Evolutionary conservation across 352 stramenopile species (phyloP), one percentile per base, ranked within the genome.

Genomic region (Hyaloperonospora brassicae): DNA sequence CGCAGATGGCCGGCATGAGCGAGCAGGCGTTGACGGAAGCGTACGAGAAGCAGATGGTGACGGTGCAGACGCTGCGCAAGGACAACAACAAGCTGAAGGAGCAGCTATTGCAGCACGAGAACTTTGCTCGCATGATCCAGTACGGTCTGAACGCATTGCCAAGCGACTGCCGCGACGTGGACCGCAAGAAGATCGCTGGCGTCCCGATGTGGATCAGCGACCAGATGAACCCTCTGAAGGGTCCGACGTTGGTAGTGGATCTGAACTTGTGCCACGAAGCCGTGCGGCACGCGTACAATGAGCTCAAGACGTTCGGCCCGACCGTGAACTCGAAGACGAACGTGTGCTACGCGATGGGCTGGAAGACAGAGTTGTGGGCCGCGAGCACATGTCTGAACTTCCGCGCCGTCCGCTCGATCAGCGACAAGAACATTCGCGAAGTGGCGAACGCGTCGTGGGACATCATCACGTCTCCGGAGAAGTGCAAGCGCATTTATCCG

Each of bases 51-150:
- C 78, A 91, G 61, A 86, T 89, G 75, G 54, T 75, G 59, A 86
- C 78, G 25, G 78, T 91, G 11, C 79, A 89, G 66, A 86, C 70
- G 13, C 63, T 91, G 47, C 76, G 78, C 59, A 82, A 84, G 57
- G 79, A 91, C 66, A 89, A 91, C 73, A 86, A 89, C 61, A 84
- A 87, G 65, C 63, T 88, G 40, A 89, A 89, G 64, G 79, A 87
- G 54, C 77, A 89, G 62, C 45, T 91, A 25, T 41, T 87, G 55
- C 81, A 89, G 52, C 81, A 91, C 63, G 81, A 91, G 62, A 86
- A 89, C 62, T 91, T 89, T 61, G 81, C 79, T 27, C 75, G 81
- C 30, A 86, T 89, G 76, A 87, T 91, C 57, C 81, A 91, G 69
- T 85, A 87, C 52, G 81, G 81, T 22, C 68, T 91, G 36, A 87